Conservation (phyloP, 2,329 filamentous ascomycete genomes). For the Trichoderma harzianum region DNA sequence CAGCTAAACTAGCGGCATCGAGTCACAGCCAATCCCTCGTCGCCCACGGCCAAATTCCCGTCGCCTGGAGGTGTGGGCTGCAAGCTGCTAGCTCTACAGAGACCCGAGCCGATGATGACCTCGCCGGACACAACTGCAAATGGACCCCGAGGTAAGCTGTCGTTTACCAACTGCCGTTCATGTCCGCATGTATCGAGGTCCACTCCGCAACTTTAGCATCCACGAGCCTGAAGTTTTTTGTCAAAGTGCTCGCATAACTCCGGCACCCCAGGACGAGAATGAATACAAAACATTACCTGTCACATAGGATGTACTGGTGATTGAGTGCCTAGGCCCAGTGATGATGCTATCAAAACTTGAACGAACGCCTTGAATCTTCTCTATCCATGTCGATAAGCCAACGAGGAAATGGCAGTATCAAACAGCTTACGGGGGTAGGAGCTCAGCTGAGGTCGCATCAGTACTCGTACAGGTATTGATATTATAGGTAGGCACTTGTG, state of each 20-base stretch:
- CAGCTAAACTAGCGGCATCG: slow-evolving; percentile 12
- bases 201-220: not conserved
- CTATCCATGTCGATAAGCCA: not conserved
- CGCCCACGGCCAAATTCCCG: not conserved
- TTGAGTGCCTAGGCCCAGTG: not conserved
- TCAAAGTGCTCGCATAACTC: not conserved
- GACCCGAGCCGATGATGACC: not conserved
- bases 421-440: not conserved
- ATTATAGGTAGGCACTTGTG: not conserved
- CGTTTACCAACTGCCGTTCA: not conserved
- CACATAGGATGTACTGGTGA: not conserved
- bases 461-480: not conserved
- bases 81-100: not conserved
- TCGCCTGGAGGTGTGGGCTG: not conserved
- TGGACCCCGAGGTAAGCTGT: not conserved
- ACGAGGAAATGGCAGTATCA: not conserved
- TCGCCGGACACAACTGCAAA: not conserved
- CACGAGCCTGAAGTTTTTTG: not conserved
- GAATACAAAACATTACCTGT: not conserved
- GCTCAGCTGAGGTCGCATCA: not conserved
- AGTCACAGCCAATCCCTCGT: not conserved
- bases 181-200: not conserved
- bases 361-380: not conserved
- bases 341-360: not conserved
- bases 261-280: not conserved